phyloP scores from a whole-genome alignment of 148 eudicot species.

The Rhododendron griersonianum region DNA sequence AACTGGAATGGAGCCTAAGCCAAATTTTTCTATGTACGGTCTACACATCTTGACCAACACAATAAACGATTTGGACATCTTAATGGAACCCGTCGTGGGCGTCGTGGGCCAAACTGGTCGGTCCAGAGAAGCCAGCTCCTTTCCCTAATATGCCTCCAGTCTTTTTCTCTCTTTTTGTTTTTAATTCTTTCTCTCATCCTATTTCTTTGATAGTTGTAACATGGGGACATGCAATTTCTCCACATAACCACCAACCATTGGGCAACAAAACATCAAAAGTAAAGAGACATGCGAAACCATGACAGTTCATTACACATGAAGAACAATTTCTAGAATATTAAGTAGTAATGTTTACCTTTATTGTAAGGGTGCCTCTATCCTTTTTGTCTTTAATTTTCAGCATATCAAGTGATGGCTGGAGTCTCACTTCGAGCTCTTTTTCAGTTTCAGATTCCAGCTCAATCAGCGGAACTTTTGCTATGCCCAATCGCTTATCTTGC shows the following conservation, averaged over 20 bases:
- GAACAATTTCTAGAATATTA: not conserved
- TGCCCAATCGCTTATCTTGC: conserved; percentile 80
- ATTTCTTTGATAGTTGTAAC: not conserved
- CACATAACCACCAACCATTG: not conserved
- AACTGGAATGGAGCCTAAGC: not conserved
- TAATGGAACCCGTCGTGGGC: not conserved
- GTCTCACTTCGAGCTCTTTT: conserved; percentile 63
- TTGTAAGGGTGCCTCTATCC: conserved; percentile 82
- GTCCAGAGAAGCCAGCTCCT: not conserved
- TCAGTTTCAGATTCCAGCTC: conserved; percentile 57
- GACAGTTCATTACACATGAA: not conserved
- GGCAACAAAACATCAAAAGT: not conserved
- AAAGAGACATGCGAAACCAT: not conserved
- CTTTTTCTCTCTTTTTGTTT: not conserved
- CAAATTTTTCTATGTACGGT: not conserved
- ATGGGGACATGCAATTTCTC: not conserved
- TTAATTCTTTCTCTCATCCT: not conserved
- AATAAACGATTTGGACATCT: not conserved
- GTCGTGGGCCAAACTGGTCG: not conserved
- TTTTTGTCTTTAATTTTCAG: conserved; percentile 80
- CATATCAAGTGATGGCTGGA: conserved; percentile 75
- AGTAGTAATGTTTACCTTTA: conserved; percentile 44
- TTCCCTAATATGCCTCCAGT: not conserved
- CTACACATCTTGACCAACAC: not conserved
- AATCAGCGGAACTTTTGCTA: conserved; percentile 57